A percentile compares a stretch with the other conserved stretches of the same genome.
phyloP scores from a whole-genome alignment of 208 protist species.

The Herpetomonas samuelpessoai region DNA sequence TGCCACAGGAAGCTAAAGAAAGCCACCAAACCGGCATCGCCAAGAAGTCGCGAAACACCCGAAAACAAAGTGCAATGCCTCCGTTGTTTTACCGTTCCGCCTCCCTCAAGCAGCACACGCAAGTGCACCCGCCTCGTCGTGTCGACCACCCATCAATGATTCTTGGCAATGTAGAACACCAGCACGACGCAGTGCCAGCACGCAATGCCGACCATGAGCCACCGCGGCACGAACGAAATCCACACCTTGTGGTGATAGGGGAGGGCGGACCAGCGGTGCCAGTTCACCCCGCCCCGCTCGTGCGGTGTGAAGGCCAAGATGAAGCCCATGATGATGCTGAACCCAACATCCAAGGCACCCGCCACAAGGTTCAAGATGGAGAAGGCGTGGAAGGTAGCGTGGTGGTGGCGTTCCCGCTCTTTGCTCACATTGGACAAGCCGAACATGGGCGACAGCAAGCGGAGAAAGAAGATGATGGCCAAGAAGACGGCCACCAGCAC shows the following conservation, averaged over 20 bases:
- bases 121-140: too few species aligned
- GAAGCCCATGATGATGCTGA: constrained; percentile 34
- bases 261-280: constrained; percentile 21
- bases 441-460: constrained; percentile 4
- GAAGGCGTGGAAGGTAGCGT: constrained; percentile 8
- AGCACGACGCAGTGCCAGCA: constrained; percentile 18
- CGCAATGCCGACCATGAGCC: constrained; percentile 28
- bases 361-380: neutral
- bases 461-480: constrained; percentile 12
- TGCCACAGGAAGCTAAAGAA: neutral
- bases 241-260: constrained; percentile 26
- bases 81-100: too few species aligned
- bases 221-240: constrained; percentile 34
- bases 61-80: too few species aligned
- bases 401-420: constrained; percentile 7
- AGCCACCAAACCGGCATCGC: too few species aligned
- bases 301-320: constrained; percentile 23
- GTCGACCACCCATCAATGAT: too few species aligned
- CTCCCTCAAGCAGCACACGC: too few species aligned
- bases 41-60: too few species aligned
- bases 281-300: constrained; percentile 28
- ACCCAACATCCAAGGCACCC: constrained; percentile 9
- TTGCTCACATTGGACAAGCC: constrained; percentile 21
- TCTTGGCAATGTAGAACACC: constrained; percentile 24
- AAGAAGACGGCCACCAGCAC: constrained; percentile 26